Conservation (phyloP, 331 rosid genomes). For the Rosa hybrid region DNA sequence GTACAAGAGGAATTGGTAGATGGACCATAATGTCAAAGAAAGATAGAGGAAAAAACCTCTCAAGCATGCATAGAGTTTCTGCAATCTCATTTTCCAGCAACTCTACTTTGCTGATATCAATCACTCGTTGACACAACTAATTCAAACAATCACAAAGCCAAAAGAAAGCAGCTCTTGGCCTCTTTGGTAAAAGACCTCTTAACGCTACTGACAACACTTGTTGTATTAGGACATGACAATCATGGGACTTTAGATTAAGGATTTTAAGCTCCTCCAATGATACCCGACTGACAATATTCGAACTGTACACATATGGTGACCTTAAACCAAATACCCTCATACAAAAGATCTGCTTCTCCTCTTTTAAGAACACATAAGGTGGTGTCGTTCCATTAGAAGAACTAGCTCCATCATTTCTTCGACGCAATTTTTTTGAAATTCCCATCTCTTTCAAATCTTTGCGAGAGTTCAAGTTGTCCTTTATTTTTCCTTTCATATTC, state of each 20-base stretch:
- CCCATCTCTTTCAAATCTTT: not conserved
- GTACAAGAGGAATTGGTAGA: not conserved
- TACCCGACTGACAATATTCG: not conserved
- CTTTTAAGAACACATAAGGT: not conserved
- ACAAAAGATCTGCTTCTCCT: not conserved
- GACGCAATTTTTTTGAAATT: not conserved
- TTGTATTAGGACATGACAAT: not conserved
- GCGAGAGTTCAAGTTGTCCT: not conserved
- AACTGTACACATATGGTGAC: not conserved
- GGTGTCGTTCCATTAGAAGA: not conserved
- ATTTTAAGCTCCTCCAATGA: too few relatives aligned
- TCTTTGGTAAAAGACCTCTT: not conserved
- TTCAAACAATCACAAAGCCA: not conserved
- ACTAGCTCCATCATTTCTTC: not conserved
- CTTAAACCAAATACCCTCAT: not conserved
- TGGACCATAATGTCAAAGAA: slow-evolving; percentile 10
- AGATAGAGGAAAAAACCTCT: not conserved
- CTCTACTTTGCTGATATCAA: not conserved
- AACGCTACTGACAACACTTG: not conserved
- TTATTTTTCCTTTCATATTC: too few relatives aligned
- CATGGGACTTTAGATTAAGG: not conserved
- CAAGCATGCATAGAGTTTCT: not conserved
- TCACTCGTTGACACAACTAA: not conserved
- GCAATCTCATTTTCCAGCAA: not conserved
- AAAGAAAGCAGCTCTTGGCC: not conserved